Conservation (phyloP, 441 rosid genomes). For the Gossypium davidsonii region DNA sequence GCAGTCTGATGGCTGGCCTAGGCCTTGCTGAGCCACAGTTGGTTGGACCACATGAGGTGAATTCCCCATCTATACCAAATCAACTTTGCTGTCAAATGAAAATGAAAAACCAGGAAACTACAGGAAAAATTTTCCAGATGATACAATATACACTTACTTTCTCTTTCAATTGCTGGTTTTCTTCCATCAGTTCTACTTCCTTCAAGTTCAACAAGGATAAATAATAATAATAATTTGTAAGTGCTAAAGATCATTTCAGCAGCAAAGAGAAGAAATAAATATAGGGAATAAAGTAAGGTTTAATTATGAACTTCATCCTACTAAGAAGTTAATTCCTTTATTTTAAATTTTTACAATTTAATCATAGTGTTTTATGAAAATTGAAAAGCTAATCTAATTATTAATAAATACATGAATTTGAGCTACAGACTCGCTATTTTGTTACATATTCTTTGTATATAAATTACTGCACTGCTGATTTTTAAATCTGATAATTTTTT, state of each 20-base stretch:
- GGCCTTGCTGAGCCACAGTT: conserved; percentile 5
- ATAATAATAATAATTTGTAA: neutral
- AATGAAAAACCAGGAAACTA: neutral
- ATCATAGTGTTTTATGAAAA: too few relatives aligned
- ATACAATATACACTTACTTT: conserved; percentile 11
- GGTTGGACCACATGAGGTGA: neutral
- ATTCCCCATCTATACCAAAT: conserved; percentile 19
- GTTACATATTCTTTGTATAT: too few relatives aligned
- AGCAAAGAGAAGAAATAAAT: too few relatives aligned
- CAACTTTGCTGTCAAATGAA: neutral
- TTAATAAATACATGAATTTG: too few relatives aligned
- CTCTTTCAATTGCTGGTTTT: conserved; percentile 25
- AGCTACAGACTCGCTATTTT: too few relatives aligned
- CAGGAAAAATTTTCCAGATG: neutral
- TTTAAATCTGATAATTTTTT: too few relatives aligned
- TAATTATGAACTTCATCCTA: too few relatives aligned
- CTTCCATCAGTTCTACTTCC: conserved; percentile 24
- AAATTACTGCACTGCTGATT: too few relatives aligned
- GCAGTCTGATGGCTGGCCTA: conserved; percentile 18
- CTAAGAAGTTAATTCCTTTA: too few relatives aligned
- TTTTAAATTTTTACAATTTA: too few relatives aligned
- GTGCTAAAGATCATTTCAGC: neutral
- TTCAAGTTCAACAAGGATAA: conserved; percentile 15
- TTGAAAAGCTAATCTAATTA: too few relatives aligned
- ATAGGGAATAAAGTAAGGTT: too few relatives aligned